Evolutionary conservation across 805 yeast species (phyloP), one percentile per base, ranked within the genome.

Genomic region (Millerozyma acaciae): DNA sequence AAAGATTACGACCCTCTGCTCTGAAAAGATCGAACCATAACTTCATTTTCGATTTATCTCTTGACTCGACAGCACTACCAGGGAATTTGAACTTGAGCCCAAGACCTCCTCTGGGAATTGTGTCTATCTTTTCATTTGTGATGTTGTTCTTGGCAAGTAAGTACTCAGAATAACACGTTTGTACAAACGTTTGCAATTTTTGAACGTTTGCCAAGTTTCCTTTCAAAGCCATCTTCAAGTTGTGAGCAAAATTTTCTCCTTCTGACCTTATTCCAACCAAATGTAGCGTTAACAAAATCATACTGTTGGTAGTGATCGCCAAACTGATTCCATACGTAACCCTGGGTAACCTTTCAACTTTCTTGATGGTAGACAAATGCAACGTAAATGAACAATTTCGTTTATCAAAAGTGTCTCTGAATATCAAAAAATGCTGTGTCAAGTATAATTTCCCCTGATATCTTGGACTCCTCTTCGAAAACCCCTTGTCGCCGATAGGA

Each of bases 11-110:
- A 18, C 98, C 98, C 48, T 88, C 81, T 13, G 76, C 75, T 37
- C 81, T 70, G 55, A 89, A 84, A 48, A 84, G 83, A 50, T 90
- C 97, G 51, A 85, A 87, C 99, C 99, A 93, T 34, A 88, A 65
- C 47, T 90, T 80, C 74, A 90, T 76, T 45, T 89, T 90, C 4
- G 88, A 69, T 46, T 85, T 82, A 51, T 90, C 97, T 34, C 86
- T 76, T 32, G 78, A 62, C 39, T 78, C 79, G 39, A 73, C 74
- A 3, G 94, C 74, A 53, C 86, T 87, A 0, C 98, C 98, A 0
- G 98, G 98, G 53, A 80, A 93, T 43, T 84, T 82, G 60, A 79
- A 90, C 8, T 62, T 60, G 50, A 83, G 74, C 0, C 99, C 99
- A 16, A 93, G 65, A 0, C 99, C 99, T 16, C 94, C 94, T 6